phyloP scores from a whole-genome alignment of 805 yeast species.

The Hanseniaspora lachancei region DNA sequence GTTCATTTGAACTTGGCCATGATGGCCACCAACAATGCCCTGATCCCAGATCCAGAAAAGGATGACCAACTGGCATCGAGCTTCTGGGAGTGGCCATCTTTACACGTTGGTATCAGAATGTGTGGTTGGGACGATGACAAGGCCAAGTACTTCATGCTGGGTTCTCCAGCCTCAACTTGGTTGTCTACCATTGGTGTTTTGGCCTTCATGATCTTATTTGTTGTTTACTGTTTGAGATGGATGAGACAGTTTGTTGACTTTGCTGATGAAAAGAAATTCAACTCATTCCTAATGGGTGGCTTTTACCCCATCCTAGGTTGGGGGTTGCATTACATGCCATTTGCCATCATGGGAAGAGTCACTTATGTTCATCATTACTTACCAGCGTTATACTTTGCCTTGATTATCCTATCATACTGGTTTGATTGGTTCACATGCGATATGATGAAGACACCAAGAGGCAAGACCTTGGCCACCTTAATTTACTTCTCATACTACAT shows the following conservation, averaged over 20 bases:
- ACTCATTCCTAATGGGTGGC: conserved; percentile 55
- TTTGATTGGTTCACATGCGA: conserved; percentile 34
- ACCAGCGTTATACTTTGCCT: conserved; percentile 71
- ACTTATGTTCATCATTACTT: conserved; percentile 76
- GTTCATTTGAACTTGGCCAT: conserved; percentile 65
- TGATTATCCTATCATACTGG: conserved; percentile 42
- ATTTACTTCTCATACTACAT: conserved; percentile 33
- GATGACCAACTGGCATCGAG: conserved; percentile 57
- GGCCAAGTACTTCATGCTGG: conserved; percentile 55
- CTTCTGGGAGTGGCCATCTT: conserved; percentile 85
- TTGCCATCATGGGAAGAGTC: conserved; percentile 71
- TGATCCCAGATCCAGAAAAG: conserved; percentile 65
- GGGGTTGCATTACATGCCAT: conserved; percentile 67
- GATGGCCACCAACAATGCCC: conserved; percentile 89
- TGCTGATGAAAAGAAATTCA: conserved; percentile 33
- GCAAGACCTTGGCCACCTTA: conserved; percentile 19
- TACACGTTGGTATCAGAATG: conserved; percentile 61
- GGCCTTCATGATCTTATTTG: conserved; percentile 37
- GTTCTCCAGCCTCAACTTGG: conserved; percentile 73
- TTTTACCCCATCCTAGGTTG: conserved; percentile 69
- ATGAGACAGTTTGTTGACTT: conserved; percentile 67
- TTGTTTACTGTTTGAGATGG: conserved; percentile 53
- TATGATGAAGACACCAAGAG: conserved; percentile 23
- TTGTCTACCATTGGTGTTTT: conserved; percentile 51
- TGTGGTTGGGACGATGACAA: conserved; percentile 61